A percentile compares a stretch with the other conserved stretches of the same genome.
These are phyloP conservation scores for Colletotrichum tofieldiae DNA, from an alignment of 2,329 filamentous ascomycete genomes.

Conservation along the genomic window DNA sequence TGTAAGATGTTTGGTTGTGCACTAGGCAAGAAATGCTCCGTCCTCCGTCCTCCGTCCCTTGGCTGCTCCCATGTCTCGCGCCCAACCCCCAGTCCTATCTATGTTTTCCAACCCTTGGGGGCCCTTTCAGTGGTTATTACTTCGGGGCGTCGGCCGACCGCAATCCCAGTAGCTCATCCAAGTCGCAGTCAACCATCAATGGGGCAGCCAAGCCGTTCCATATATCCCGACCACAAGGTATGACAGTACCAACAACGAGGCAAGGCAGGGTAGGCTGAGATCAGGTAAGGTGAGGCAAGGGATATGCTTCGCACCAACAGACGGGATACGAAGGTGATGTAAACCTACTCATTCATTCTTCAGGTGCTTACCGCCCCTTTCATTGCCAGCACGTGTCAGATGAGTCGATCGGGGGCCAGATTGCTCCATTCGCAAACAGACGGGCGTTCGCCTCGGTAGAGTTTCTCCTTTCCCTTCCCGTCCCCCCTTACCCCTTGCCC, in stretches of 20 bases:
- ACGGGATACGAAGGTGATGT: constrained; percentile 9
- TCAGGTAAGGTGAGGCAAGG: not conserved
- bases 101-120: not conserved
- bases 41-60: constrained; percentile 24
- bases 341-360: constrained; percentile 4
- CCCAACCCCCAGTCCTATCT: not conserved
- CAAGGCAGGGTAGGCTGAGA: not conserved
- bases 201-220: not conserved
- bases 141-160: constrained; percentile 17
- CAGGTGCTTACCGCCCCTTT: constrained; percentile 13
- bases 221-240: not conserved
- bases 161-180: constrained; percentile 31
- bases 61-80: constrained; percentile 23
- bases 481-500: not conserved
- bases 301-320: not conserved
- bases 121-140: not conserved
- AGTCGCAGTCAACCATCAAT: not conserved
- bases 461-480: not conserved
- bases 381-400: constrained; percentile 9
- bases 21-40: constrained; percentile 16
- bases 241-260: not conserved
- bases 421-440: not conserved
- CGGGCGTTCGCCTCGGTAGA: not conserved
- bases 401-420: constrained; percentile 5
- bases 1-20: not conserved